Base-by-base conservation (phyloP, 305 asterid species). In the Rubia peregrina region DNA sequence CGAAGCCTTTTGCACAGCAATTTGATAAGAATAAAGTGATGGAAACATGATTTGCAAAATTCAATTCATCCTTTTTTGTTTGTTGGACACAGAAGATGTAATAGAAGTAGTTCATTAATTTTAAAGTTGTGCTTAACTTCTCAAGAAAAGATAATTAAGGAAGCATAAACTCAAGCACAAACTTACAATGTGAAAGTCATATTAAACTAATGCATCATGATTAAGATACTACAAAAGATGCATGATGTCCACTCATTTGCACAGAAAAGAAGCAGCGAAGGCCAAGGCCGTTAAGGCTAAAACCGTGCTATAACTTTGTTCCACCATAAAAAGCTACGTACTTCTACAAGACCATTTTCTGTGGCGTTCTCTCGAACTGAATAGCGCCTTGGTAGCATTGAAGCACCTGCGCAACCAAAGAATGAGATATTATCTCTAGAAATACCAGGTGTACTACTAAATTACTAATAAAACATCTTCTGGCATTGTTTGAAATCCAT, bases 371-470 rank as follows among this genome's bases (percentile, higher is more conserved):
- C 40, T 53, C 22, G 26, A 24, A 24, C 26, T 24, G 26, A 24
- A 24, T 24, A 24, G 26, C 26, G 26, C 26, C 26, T 24, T 0
- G 1, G 67, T 43, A 44, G 55, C 40, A 11, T 59, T 42, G 2
- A 13, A 43, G 4, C 10, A 44, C 46, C 72, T 73, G 72, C 48
- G 26, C 22, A 24, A n/a, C 30, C 21, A 67, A 59, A 67, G 44
- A 56, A 55, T 7, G 19, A n/a, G 9, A 22, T 46, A 40, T 73
- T 33, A 73, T 30, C 21, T 17, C 21, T 30, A 1, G 30, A 7
- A 46, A 56, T 11, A 21, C 75, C 42, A 36, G 38, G 56, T 17
- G 13, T 48, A 0, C 26, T 1, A 11, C 9, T 44, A 24, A 11
- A 59, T 3, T 48, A 0, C 26, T 1, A 11, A 14, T 44, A 24